Conservation (phyloP, 345 rosid genomes). For the Pseudoturritis turrita region DNA sequence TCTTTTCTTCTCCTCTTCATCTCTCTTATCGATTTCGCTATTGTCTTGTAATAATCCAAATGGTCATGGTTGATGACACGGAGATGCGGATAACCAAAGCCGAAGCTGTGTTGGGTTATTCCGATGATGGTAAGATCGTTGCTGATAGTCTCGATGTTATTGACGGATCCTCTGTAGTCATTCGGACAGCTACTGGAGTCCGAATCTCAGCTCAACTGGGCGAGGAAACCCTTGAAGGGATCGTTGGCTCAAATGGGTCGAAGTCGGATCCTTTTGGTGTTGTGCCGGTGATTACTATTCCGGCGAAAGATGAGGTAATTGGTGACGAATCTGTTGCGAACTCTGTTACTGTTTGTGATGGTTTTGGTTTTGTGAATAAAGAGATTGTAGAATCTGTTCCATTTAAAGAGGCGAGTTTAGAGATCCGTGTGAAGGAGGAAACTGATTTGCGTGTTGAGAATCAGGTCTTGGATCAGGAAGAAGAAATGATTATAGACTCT, state of each 20-base stretch:
- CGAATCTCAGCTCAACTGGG: constrained; percentile 31
- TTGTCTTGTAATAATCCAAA: background rate
- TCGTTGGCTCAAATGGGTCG: background rate
- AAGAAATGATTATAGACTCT: background rate
- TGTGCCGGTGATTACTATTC: background rate
- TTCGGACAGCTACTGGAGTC: constrained; percentile 36
- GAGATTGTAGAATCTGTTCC: constrained; percentile 7
- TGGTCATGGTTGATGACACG: background rate
- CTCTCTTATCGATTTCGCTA: background rate
- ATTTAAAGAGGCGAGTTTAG: background rate
- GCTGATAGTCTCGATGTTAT: background rate
- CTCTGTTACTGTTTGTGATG: background rate
- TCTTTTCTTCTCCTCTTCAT: background rate
- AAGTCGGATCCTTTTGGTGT: background rate
- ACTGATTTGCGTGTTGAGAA: background rate
- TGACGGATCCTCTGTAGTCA: background rate
- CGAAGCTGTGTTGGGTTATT: constrained; percentile 2
- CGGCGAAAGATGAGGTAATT: constrained; percentile 6
- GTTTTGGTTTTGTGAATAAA: background rate
- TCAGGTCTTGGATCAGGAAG: background rate
- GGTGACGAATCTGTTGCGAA: background rate
- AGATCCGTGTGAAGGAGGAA: constrained; percentile 21
- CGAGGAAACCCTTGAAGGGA: background rate
- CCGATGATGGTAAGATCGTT: constrained; percentile 1
- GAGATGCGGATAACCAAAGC: background rate